Evolutionary conservation across 2,329 filamentous ascomycete species (phyloP), one percentile per base, ranked within the genome.

Genomic region (Dendrostoma leiphaemia): DNA sequence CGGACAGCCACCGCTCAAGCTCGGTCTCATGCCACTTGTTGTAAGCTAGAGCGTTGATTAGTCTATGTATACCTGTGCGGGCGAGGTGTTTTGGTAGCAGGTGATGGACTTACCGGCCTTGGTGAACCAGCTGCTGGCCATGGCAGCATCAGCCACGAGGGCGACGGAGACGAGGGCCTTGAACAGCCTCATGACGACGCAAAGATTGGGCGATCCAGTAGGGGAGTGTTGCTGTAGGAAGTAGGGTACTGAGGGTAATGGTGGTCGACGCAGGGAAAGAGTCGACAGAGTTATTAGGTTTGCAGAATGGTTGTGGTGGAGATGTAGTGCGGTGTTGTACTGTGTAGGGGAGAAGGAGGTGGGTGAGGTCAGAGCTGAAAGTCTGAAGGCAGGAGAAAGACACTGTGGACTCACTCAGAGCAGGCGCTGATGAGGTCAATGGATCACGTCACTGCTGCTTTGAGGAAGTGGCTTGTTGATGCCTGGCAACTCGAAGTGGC

Each of bases 11-110:
- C 66, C 92, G 85, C 77, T 99, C 93, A 28, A 99, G 84, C 80
- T 99, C 94, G 21, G 90, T 96, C 78, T 97, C 88, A 66, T 97
- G 93, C 94, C 94, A 99, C 71, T 94, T 97, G 76, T 97, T 97
- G 80, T 97, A 97, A 15, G 88, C 93, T 96, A 67, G 17, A n/a
- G n/a, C n/a, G n/a, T 21, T 26, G 26, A 1, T 26, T 12, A 6
- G 5, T 13, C n/a, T n/a, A n/a, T 41, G 19, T 24, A 26, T 24
- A 9, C 10, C 23, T 41, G 24, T 12, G 23, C 8, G 24, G 13
- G 9, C 2, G 21, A 32, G 29, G 29, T 32, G 24, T 8, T 41
- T 3, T 8, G 12, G 38, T 8, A 41, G 3, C 10, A 15, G 5
- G 38, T 13, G 23, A 26, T 40, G 35, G 49, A 74, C 89, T 65